Evolutionary conservation across 805 yeast genomes (phyloP).

Genomic region (Brettanomyces bruxellensis): DNA sequence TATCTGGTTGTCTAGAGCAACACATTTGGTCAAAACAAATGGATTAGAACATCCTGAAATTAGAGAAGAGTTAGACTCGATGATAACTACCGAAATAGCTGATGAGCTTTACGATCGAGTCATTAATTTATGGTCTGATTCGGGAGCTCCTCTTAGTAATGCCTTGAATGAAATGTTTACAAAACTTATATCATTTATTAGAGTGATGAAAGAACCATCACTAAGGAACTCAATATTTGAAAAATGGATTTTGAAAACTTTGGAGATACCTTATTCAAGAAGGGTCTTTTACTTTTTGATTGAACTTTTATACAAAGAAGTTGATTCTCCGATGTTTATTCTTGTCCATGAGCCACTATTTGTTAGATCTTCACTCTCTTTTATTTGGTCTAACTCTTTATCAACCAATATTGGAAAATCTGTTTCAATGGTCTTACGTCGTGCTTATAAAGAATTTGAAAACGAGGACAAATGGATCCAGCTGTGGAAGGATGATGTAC

Average conservation of each 20-base stretch:
- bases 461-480: conserved; percentile 35
- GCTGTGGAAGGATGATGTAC: conserved; percentile 39
- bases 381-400: conserved; percentile 49
- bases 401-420: conserved; percentile 63
- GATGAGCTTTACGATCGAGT: conserved; percentile 40
- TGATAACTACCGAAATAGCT: conserved; percentile 15
- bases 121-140: conserved; percentile 61
- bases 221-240: conserved; percentile 11
- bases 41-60: background rate
- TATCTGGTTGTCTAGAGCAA: conserved; percentile 53
- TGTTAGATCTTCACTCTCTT: conserved; percentile 34
- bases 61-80: background rate
- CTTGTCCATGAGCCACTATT: conserved; percentile 37
- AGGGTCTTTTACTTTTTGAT: conserved; percentile 54
- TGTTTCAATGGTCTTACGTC: conserved; percentile 31
- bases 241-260: conserved; percentile 37
- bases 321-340: conserved; percentile 32
- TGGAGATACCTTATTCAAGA: conserved; percentile 39
- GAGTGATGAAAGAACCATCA: conserved; percentile 4
- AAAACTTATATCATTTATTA: conserved; percentile 38
- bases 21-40: conserved; percentile 26
- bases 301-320: conserved; percentile 45
- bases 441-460: conserved; percentile 17
- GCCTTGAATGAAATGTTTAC: conserved; percentile 53
- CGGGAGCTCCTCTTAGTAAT: conserved; percentile 62